phyloP scores from a whole-genome alignment of 2,329 filamentous ascomycete genomes.

The Paracamarosporium sp. region DNA sequence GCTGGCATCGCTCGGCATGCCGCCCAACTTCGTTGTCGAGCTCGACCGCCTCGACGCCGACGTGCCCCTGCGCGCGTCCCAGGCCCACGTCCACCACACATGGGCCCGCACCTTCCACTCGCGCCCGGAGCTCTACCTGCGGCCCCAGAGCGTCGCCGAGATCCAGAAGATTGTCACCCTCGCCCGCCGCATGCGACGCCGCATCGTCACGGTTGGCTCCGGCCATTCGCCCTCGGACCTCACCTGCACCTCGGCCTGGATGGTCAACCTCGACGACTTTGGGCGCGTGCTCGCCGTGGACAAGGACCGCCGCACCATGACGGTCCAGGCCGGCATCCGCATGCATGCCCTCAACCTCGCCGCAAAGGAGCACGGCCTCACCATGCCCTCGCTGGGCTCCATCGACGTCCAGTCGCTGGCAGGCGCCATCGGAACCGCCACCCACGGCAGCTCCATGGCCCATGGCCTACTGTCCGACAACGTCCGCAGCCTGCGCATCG shows the following conservation, averaged over 20 bases:
- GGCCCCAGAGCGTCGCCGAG: conserved; percentile 78
- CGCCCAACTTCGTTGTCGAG: conserved; percentile 57
- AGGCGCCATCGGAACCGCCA: conserved; percentile 90
- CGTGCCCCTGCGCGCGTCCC: conserved; percentile 78
- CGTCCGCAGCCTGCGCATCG: conserved; percentile 76
- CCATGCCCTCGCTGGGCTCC: conserved; percentile 90
- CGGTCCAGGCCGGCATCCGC: conserved; percentile 88
- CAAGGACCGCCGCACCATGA: conserved; percentile 68
- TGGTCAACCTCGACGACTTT: conserved; percentile 90
- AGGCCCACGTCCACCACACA: conserved; percentile 80
- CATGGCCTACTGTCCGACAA: conserved; percentile 87
- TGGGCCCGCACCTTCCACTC: conserved; percentile 95
- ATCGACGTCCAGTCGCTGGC: conserved; percentile 95
- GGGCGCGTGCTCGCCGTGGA: conserved; percentile 75
- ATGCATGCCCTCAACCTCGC: conserved; percentile 75
- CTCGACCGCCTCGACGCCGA: conserved; percentile 64
- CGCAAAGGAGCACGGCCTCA: conserved; percentile 77
- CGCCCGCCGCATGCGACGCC: conserved; percentile 79
- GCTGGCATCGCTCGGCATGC: conserved; percentile 36
- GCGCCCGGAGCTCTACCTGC: conserved; percentile 88
- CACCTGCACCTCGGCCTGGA: conserved; percentile 92
- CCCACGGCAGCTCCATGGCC: conserved; percentile 84
- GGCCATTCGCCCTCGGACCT: conserved; percentile 91
- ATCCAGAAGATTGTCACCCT: conserved; percentile 83
- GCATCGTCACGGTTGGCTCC: conserved; percentile 85